A percentile compares a stretch with the other conserved stretches of the same genome.
Conservation (phyloP, 2,329 filamentous ascomycete species). For the Metarhizium robertsii region DNA sequence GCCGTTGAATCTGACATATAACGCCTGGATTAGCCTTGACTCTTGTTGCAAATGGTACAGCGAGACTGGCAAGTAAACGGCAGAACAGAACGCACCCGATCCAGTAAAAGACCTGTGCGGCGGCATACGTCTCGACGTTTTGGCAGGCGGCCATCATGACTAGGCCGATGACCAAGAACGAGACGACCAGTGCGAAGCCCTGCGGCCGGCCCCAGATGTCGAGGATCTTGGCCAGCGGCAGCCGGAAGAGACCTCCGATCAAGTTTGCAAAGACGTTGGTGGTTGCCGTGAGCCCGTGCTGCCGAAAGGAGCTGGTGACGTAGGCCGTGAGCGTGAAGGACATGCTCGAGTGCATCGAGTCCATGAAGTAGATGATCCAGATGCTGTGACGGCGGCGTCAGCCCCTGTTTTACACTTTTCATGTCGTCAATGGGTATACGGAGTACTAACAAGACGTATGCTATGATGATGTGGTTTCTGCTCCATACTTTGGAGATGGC, state of each 20-base stretch:
- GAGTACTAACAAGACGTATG: slow-evolving; percentile 4
- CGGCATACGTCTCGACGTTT: slow-evolving; percentile 35
- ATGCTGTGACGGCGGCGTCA: background rate
- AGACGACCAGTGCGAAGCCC: slow-evolving; percentile 22
- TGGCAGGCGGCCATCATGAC: slow-evolving; percentile 49
- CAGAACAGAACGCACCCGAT: slow-evolving; percentile 28
- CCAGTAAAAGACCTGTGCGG: slow-evolving; percentile 46
- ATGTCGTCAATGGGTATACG: too few species aligned
- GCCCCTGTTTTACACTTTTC: background rate
- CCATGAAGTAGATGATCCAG: slow-evolving; percentile 5
- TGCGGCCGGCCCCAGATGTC: slow-evolving; percentile 29
- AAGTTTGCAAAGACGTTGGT: slow-evolving; percentile 18
- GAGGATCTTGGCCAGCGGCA: slow-evolving; percentile 27
- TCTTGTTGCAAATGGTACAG: background rate
- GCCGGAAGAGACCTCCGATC: slow-evolving; percentile 17
- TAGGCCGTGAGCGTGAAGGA: slow-evolving; percentile 1
- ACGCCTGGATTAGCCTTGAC: too few species aligned
- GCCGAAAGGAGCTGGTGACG: background rate
- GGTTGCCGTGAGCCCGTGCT: slow-evolving; percentile 1
- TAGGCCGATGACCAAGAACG: slow-evolving; percentile 30
- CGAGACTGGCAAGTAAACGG: background rate
- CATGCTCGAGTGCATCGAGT: slow-evolving; percentile 4
- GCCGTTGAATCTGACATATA: slow-evolving; percentile 10
- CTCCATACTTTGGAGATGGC: background rate
- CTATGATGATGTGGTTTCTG: background rate